phyloP scores from a whole-genome alignment of 2,329 filamentous ascomycete genomes.

The Colletotrichum tofieldiae region DNA sequence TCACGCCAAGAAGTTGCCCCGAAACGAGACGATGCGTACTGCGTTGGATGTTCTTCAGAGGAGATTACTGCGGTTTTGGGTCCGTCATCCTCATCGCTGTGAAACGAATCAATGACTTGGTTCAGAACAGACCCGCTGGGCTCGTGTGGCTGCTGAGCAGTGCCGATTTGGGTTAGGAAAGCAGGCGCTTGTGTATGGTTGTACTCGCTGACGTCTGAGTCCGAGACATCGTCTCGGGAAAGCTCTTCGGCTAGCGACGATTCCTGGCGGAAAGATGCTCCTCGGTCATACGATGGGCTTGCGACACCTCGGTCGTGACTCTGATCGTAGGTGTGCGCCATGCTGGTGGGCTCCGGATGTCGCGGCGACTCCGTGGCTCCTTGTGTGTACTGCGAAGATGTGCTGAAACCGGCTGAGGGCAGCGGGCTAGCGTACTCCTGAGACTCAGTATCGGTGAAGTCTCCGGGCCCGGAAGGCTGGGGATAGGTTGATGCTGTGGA shows the following conservation, averaged over 20 bases:
- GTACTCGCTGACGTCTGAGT: slow-evolving; percentile 33
- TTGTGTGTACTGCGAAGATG: slow-evolving; percentile 32
- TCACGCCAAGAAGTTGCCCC: slow-evolving; percentile 34
- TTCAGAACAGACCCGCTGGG: slow-evolving; percentile 18
- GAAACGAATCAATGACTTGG: slow-evolving; percentile 36
- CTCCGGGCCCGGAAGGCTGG: slow-evolving; percentile 21
- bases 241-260: slow-evolving; percentile 20
- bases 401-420: slow-evolving; percentile 35
- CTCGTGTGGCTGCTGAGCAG: slow-evolving; percentile 9
- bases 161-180: slow-evolving; percentile 28
- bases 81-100: slow-evolving; percentile 31
- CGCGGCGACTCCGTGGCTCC: slow-evolving; percentile 25
- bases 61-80: slow-evolving; percentile 30
- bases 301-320: not conserved
- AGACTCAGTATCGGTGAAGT: slow-evolving; percentile 40
- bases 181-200: slow-evolving; percentile 6
- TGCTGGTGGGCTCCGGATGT: slow-evolving; percentile 2
- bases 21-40: slow-evolving; percentile 35
- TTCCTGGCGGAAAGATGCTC: not conserved
- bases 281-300: not conserved
- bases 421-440: slow-evolving; percentile 38
- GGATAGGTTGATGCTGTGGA: slow-evolving; percentile 28
- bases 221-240: slow-evolving; percentile 44
- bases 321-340: slow-evolving; percentile 14
- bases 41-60: slow-evolving; percentile 3